Evolutionary conservation across 352 stramenopile species (phyloP).

Genomic region (Saprolegnia diclina): DNA sequence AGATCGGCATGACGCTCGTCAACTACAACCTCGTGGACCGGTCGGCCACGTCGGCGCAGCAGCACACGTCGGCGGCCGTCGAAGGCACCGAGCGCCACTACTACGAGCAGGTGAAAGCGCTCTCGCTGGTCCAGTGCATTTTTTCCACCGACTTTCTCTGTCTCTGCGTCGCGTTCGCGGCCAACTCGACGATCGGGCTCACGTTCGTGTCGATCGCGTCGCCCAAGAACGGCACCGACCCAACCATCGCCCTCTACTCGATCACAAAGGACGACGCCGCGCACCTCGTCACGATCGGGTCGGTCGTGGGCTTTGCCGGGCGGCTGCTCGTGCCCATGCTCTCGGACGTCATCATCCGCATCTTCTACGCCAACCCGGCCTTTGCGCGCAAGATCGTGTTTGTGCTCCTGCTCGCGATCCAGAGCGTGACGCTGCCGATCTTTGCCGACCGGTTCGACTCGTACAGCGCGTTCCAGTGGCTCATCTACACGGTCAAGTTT

Average conservation of each 20-base stretch:
- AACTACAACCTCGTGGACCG: not conserved
- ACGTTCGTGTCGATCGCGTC: not conserved
- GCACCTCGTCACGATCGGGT: not conserved
- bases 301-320: not conserved
- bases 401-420: not conserved
- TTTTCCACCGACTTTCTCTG: constrained; percentile 10
- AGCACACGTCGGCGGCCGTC: not conserved
- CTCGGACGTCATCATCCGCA: constrained; percentile 10
- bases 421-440: not conserved
- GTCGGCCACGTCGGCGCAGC: not conserved
- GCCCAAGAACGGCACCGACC: not conserved
- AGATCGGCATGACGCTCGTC: constrained; percentile 20
- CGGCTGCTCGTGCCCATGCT: not conserved
- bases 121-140: not conserved
- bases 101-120: constrained; percentile 14
- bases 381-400: constrained; percentile 11
- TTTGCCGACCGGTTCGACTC: not conserved
- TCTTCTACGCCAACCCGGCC: constrained; percentile 16
- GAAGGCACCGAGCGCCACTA: constrained; percentile 4
- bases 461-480: not conserved
- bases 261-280: not conserved
- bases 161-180: constrained; percentile 10
- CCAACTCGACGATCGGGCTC: not conserved
- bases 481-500: constrained; percentile 4
- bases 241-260: not conserved